These are phyloP conservation scores for Aspergillus ellipticus DNA, from an alignment of 495 filamentous ascomycete genomes.

Conservation along the genomic window DNA sequence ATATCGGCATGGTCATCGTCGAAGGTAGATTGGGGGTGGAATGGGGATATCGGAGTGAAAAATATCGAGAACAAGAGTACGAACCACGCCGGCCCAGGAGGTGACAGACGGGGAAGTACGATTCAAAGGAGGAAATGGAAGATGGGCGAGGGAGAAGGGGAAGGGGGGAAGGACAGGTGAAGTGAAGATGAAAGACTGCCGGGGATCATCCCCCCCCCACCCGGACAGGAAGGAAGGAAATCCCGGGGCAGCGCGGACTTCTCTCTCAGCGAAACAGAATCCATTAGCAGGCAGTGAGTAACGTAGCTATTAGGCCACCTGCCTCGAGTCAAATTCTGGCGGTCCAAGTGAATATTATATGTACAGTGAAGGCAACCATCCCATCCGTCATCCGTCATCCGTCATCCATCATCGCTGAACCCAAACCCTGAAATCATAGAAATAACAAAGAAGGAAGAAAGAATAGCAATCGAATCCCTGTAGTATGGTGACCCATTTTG, in stretches of 20 bases:
- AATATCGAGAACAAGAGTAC: slow-evolving; percentile 2
- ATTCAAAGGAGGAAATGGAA: background rate
- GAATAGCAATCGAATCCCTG: slow-evolving; percentile 17
- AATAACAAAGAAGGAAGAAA: slow-evolving; percentile 11
- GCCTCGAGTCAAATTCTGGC: background rate
- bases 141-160: too few relatives aligned
- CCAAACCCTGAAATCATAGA: slow-evolving; percentile 6
- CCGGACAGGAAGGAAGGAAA: too few relatives aligned
- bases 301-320: background rate
- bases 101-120: background rate
- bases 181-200: too few relatives aligned
- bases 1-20: background rate
- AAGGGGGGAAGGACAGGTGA: slow-evolving; percentile 5
- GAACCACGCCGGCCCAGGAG: background rate
- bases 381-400: slow-evolving; percentile 1
- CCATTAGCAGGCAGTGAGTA: background rate
- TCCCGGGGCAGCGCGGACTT: too few relatives aligned
- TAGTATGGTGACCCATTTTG: slow-evolving; percentile 19
- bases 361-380: slow-evolving; percentile 15
- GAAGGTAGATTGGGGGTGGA: background rate
- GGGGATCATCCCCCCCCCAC: too few relatives aligned
- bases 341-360: slow-evolving; percentile 13
- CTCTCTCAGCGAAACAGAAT: too few relatives aligned
- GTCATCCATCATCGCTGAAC: background rate
- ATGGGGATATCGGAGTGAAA: background rate